Percentiles rank a stretch among this genome's conserved stretches.
Evolutionary conservation across 129 eudicot genomes (phyloP).

Genomic region (Glebionis coronaria): DNA sequence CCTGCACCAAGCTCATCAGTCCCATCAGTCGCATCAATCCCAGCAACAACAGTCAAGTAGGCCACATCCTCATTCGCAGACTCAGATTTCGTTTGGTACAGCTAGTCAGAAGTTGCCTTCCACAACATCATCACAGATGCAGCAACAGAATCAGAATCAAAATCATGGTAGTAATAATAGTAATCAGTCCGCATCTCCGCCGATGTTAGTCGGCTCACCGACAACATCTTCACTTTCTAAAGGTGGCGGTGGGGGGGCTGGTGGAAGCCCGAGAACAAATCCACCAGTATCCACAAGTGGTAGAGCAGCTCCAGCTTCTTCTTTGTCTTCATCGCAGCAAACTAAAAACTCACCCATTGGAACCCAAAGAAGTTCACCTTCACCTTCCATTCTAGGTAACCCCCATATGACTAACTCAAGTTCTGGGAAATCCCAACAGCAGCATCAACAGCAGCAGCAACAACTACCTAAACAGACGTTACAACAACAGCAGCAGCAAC

Average conservation of each 20-base stretch:
- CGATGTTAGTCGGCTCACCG: conserved; percentile 82
- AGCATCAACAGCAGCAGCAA: conserved; percentile 45
- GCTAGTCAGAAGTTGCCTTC: conserved; percentile 50
- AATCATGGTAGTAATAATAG: conserved; percentile 35
- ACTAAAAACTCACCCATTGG: conserved; percentile 40
- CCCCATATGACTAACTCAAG: conserved; percentile 37
- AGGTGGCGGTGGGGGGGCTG: conserved; percentile 47
- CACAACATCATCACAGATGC: conserved; percentile 34
- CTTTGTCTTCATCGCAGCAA: conserved; percentile 58
- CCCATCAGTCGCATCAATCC: conserved; percentile 27
- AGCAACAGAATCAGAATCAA: conserved; percentile 41
- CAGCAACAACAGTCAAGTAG: conserved; percentile 54
- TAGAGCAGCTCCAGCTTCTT: conserved; percentile 41
- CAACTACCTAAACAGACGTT: conserved; percentile 36
- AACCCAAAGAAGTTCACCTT: conserved; percentile 65
- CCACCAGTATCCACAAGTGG: conserved; percentile 46
- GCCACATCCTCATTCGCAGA: conserved; percentile 58
- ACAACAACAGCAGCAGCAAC: conserved; percentile 39
- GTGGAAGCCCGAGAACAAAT: conserved; percentile 66
- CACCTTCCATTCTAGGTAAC: conserved; percentile 76
- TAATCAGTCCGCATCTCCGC: conserved; percentile 58
- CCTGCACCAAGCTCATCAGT: conserved; percentile 36
- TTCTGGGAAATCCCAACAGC: conserved; percentile 48
- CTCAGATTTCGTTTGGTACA: conserved; percentile 76
- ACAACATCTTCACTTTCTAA: conserved; percentile 78